Evolutionary conservation across 2,329 filamentous ascomycete species (phyloP).

Genomic region (Pseudopithomyces maydicus): DNA sequence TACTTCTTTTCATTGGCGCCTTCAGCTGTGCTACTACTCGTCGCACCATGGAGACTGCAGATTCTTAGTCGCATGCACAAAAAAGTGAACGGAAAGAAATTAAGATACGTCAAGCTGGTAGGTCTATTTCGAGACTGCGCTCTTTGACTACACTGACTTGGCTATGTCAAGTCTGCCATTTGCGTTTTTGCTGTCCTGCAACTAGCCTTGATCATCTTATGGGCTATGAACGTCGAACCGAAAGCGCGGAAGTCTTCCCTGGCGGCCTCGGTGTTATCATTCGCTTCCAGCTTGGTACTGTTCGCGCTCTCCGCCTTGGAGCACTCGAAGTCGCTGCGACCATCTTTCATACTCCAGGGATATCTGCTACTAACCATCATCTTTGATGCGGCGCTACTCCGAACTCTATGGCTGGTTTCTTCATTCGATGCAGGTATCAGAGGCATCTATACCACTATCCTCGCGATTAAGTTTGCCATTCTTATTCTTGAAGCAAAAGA

Average conservation of each 20-base stretch:
- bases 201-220: neutral
- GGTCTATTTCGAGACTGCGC: neutral
- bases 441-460: conserved; percentile 12
- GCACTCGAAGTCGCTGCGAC: conserved; percentile 9
- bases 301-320: conserved; percentile 11
- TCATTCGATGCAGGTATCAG: neutral
- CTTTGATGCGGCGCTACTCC: conserved; percentile 10
- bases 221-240: neutral
- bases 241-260: neutral
- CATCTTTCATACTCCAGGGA: conserved; percentile 10
- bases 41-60: neutral
- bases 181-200: neutral
- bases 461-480: conserved; percentile 18
- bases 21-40: conserved; percentile 7
- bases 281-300: neutral
- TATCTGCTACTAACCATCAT: conserved; percentile 16
- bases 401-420: conserved; percentile 13
- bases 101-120: conserved; percentile 10
- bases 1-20: conserved; percentile 55
- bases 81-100: conserved; percentile 2
- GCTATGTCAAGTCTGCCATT: neutral
- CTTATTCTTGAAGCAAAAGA: conserved; percentile 23
- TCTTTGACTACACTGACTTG: neutral
- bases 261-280: neutral
- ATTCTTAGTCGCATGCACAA: neutral